Conservation (phyloP, 2,329 filamentous ascomycete genomes). For the Elsinoe perseae region DNA sequence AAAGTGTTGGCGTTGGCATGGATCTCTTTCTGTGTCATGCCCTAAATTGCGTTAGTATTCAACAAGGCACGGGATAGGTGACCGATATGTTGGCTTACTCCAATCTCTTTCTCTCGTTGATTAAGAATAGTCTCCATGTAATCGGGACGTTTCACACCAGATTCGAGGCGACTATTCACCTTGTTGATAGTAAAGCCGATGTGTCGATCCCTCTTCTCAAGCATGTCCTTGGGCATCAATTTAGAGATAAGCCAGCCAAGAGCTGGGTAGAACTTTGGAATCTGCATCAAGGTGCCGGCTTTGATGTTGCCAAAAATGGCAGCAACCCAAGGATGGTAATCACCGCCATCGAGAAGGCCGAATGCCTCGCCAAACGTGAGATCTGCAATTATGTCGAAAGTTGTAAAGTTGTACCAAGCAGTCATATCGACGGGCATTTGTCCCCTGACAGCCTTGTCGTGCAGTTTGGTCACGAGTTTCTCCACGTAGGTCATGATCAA, state of each 20-base stretch:
- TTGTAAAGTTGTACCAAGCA: slow-evolving; percentile 28
- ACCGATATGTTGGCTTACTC: not conserved
- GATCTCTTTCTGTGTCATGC: slow-evolving; percentile 26
- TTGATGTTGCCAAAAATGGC: not conserved
- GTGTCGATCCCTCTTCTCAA: not conserved
- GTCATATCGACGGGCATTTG: slow-evolving; percentile 24
- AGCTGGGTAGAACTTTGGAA: not conserved
- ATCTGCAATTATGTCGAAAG: slow-evolving; percentile 26
- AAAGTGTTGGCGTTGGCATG: slow-evolving; percentile 27
- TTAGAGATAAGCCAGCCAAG: not conserved
- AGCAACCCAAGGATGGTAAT: slow-evolving; percentile 9
- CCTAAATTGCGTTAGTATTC: not conserved
- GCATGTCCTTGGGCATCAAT: not conserved
- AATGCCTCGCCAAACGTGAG: slow-evolving; percentile 27
- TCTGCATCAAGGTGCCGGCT: not conserved
- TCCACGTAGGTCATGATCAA: slow-evolving; percentile 25
- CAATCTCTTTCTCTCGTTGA: not conserved
- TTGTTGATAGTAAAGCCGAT: not conserved
- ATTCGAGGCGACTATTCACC: not conserved
- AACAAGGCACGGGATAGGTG: no score
- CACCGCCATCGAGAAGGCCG: slow-evolving; percentile 24
- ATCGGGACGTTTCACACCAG: slow-evolving; percentile 3
- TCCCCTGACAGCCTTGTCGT: slow-evolving; percentile 17
- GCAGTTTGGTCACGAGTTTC: slow-evolving; percentile 23
- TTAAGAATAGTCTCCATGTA: slow-evolving; percentile 5